phyloP scores from a whole-genome alignment of 805 yeast genomes.

The Saccharomycopsis sp. region DNA sequence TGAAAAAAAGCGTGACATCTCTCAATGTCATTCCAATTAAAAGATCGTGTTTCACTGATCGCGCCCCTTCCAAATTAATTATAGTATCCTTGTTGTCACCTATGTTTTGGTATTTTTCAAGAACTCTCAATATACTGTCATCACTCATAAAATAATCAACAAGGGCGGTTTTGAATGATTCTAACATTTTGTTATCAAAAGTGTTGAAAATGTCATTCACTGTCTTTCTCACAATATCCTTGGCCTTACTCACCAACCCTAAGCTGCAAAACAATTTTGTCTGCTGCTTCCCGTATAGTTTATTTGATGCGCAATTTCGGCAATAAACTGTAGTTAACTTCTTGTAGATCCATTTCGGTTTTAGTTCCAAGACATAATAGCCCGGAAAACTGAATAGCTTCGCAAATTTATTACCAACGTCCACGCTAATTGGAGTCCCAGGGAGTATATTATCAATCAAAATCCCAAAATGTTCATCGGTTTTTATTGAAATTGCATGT shows the following conservation, averaged over 20 bases:
- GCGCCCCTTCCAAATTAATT: constrained; percentile 24
- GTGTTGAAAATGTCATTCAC: constrained; percentile 26
- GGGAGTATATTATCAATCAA: constrained; percentile 29
- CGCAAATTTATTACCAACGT: too few relatives aligned
- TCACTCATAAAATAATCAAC: constrained; percentile 11
- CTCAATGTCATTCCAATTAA: constrained; percentile 47
- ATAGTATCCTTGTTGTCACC: constrained; percentile 26
- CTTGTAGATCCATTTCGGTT: constrained; percentile 53
- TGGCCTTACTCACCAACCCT: constrained; percentile 33
- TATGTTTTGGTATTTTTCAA: constrained; percentile 31
- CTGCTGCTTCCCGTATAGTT: constrained; percentile 26
- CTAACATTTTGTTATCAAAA: not conserved
- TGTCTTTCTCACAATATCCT: constrained; percentile 28
- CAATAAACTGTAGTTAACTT: constrained; percentile 38
- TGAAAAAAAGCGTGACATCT: constrained; percentile 46
- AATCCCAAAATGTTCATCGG: constrained; percentile 34
- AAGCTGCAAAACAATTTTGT: constrained; percentile 40
- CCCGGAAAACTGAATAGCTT: too few relatives aligned
- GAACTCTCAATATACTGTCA: constrained; percentile 27
- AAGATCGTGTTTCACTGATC: constrained; percentile 34
- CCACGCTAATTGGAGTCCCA: not conserved
- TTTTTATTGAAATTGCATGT: constrained; percentile 26
- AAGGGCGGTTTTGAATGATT: not conserved
- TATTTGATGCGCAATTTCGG: constrained; percentile 46
- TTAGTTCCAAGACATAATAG: constrained; percentile 37